These are phyloP conservation scores for Rhizopogon vulgaris DNA, from an alignment of 768 basidiomycete species.

Conservation along the genomic window DNA sequence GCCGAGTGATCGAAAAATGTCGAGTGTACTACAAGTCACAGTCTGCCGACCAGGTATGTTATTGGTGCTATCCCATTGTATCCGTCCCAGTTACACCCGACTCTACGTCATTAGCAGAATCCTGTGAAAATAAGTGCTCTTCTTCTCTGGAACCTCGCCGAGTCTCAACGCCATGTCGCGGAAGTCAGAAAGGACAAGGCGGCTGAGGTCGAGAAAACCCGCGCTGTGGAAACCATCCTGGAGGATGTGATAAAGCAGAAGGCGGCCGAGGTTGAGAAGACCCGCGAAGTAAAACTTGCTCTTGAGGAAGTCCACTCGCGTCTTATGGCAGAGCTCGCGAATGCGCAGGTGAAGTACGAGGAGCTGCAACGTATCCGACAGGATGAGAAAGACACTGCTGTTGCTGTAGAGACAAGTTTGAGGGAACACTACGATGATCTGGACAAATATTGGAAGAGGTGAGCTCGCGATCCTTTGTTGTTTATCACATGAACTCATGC, in stretches of 20 bases:
- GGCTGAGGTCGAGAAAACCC: constrained; percentile 27
- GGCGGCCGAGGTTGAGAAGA: constrained; percentile 26
- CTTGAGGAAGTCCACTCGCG: constrained; percentile 27
- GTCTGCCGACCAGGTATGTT: constrained; percentile 40
- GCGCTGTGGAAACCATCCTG: constrained; percentile 26
- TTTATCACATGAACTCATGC: constrained; percentile 12
- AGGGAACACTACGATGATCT: constrained; percentile 46
- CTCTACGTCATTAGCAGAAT: constrained; percentile 31
- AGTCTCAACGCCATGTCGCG: constrained; percentile 37
- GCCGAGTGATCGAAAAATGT: constrained; percentile 46
- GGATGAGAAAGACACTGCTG: constrained; percentile 47
- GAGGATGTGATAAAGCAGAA: constrained; percentile 5
- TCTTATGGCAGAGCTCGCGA: constrained; percentile 29
- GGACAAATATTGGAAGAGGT: constrained; percentile 35
- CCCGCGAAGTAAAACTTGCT: constrained; percentile 24
- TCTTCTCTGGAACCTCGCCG: constrained; percentile 45
- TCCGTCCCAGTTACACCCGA: not conserved
- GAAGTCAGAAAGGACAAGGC: constrained; percentile 2
- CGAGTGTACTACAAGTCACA: constrained; percentile 40
- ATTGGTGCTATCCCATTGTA: not conserved
- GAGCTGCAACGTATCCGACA: constrained; percentile 34
- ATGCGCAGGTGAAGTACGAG: constrained; percentile 33
- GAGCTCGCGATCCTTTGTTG: constrained; percentile 12
- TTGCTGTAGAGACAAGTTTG: constrained; percentile 46
- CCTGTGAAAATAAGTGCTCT: constrained; percentile 45